phyloP scores from a whole-genome alignment of 225 moss, liverwort and hornwort species.

The Polytrichum commune region DNA sequence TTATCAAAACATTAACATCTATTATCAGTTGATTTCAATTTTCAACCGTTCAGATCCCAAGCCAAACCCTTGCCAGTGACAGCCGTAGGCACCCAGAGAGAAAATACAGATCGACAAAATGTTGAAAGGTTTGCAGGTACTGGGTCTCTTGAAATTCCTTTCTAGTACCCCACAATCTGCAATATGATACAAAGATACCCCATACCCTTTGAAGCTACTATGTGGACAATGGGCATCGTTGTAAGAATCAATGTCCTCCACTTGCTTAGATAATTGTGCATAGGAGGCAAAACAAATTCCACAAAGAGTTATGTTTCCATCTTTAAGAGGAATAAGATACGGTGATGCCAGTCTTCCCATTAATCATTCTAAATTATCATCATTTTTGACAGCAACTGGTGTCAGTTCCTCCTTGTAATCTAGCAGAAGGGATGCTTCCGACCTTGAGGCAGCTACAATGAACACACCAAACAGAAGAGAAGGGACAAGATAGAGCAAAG shows the following conservation, averaged over 20 bases:
- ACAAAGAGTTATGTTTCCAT: too few species aligned
- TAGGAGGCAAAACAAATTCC: background rate
- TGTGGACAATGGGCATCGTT: background rate
- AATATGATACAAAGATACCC: too few species aligned
- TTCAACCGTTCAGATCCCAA: too few species aligned
- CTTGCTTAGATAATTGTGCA: background rate
- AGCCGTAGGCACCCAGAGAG: too few species aligned
- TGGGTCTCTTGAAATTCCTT: too few species aligned
- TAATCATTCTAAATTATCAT: constrained; percentile 56
- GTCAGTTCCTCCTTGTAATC: constrained; percentile 81
- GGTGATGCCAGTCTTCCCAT: background rate
- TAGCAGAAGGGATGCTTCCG: constrained; percentile 84
- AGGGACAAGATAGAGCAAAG: constrained; percentile 87
- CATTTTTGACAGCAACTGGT: constrained; percentile 46
- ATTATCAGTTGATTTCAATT: too few species aligned
- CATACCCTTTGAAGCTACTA: background rate
- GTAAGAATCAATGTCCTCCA: background rate
- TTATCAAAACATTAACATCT: too few species aligned
- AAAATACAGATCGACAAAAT: too few species aligned
- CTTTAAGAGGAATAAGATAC: too few species aligned
- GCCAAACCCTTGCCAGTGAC: too few species aligned
- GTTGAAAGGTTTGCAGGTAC: too few species aligned
- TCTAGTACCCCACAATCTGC: too few species aligned
- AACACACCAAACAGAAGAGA: constrained; percentile 87
- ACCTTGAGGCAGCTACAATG: constrained; percentile 78